phyloP scores from a whole-genome alignment of 169 alveolate species.

The Neospora caninum region DNA sequence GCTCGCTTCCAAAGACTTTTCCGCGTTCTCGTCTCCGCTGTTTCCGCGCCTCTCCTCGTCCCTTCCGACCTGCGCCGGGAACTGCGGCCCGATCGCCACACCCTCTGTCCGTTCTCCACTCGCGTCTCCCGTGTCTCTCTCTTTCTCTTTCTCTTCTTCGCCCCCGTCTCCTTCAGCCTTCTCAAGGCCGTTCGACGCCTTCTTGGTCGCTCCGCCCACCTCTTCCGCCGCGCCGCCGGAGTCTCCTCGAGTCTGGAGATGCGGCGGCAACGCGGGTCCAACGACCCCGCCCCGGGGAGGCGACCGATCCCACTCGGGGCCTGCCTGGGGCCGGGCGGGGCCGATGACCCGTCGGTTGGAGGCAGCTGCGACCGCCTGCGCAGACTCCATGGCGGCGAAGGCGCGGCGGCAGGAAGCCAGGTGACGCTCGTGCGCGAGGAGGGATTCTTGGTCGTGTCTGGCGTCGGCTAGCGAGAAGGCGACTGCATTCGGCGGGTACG shows the following conservation, averaged over 20 bases:
- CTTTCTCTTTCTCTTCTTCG: not conserved
- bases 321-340: not conserved
- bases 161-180: not conserved
- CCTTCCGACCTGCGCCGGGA: too few relatives aligned
- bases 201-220: not conserved
- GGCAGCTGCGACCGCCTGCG: not conserved
- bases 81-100: not conserved
- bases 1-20: too few relatives aligned
- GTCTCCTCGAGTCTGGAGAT: too few relatives aligned
- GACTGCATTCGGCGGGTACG: conserved; percentile 6
- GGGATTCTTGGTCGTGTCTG: not conserved
- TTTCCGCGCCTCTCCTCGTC: too few relatives aligned
- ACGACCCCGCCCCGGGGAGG: not conserved
- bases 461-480: not conserved
- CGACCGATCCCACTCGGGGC: not conserved
- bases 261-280: too few relatives aligned
- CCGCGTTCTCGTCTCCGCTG: too few relatives aligned
- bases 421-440: not conserved
- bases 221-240: not conserved
- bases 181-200: not conserved
- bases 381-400: not conserved
- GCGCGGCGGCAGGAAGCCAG: not conserved
- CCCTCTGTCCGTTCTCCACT: not conserved
- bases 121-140: too few relatives aligned
- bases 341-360: not conserved